Percentiles rank a stretch among this genome's conserved stretches.
phyloP scores from a whole-genome alignment of 176 grass and related monocot genomes.

The Sorghum bicolor region Sorghum_bicolor_NCBIv3 NC_012872.2:4139001-4139500 shows the following conservation, averaged over 20 bases:
- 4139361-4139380: background rate
- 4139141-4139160: background rate
- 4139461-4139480: background rate
- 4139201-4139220: constrained; percentile 71
- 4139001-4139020: background rate
- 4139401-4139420: background rate
- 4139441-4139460: background rate
- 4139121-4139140: background rate
- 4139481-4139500: background rate
- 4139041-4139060: background rate
- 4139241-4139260: constrained; percentile 71
- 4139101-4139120: background rate
- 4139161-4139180: constrained; percentile 82
- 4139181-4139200: constrained; percentile 66
- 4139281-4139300: constrained; percentile 71
- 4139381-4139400: background rate
- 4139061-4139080: background rate
- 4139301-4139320: constrained; percentile 78
- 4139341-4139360: background rate
- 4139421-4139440: background rate
- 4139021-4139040: background rate
- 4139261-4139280: constrained; percentile 46
- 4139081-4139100: background rate
- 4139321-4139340: constrained; percentile 59
- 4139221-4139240: constrained; percentile 60